Evolutionary conservation across 805 yeast species (phyloP).

Genomic region (Kluyveromyces starmeri): DNA sequence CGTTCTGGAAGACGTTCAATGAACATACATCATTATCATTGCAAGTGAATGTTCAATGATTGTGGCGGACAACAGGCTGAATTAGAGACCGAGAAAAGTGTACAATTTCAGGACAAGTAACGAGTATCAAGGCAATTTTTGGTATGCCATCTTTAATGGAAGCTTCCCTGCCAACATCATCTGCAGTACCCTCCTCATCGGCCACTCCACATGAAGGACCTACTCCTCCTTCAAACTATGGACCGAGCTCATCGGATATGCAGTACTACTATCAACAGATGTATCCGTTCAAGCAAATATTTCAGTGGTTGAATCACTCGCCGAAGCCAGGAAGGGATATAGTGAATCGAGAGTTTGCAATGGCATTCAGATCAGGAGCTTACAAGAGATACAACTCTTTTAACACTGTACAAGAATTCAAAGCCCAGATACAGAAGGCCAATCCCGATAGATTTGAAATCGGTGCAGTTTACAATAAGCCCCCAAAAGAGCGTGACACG

Average conservation of each 20-base stretch:
- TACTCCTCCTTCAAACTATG: constrained; percentile 5
- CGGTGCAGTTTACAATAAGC: constrained; percentile 83
- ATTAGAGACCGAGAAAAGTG: no score
- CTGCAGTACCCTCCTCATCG: neutral
- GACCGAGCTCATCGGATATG: constrained; percentile 50
- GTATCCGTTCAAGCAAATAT: constrained; percentile 71
- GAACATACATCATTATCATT: no score
- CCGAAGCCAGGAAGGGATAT: constrained; percentile 68
- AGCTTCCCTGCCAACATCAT: neutral
- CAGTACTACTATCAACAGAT: constrained; percentile 57
- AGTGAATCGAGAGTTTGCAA: constrained; percentile 87
- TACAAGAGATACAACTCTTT: constrained; percentile 86
- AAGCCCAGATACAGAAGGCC: constrained; percentile 59
- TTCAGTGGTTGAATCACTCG: constrained; percentile 84
- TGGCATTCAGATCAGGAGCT: constrained; percentile 78
- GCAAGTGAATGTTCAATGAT: no score
- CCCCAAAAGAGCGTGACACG: constrained; percentile 78
- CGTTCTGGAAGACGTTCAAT: no score
- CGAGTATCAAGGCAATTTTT: no score
- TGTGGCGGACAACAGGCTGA: no score
- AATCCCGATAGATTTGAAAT: constrained; percentile 89
- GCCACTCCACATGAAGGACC: neutral
- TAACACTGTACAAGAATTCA: constrained; percentile 58
- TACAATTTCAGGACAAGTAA: no score
- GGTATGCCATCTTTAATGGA: constrained; percentile 5